Evolutionary conservation across 1,139 yeast genomes (phyloP).

Genomic region (Tardiomyces digboiensis): DNA sequence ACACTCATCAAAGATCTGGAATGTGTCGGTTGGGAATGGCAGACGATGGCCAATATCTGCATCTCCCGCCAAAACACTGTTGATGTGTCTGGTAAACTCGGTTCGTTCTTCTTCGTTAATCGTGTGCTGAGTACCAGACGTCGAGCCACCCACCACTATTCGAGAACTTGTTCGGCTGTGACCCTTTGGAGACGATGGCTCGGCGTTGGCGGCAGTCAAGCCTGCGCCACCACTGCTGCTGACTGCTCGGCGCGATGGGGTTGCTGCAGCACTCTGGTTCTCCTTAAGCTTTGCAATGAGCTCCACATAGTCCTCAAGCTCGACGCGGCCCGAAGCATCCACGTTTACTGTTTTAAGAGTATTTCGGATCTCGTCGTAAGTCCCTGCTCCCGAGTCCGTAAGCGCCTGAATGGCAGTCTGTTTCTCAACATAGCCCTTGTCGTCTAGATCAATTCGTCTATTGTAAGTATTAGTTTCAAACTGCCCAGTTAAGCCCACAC

Average conservation of each 20-base stretch:
- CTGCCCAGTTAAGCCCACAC: no score
- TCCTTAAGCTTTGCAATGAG: conserved; percentile 35
- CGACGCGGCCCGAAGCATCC: conserved; percentile 96
- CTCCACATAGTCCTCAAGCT: conserved; percentile 91
- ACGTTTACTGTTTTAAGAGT: conserved; percentile 84
- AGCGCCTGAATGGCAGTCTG: conserved; percentile 81
- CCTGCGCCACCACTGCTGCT: conserved; percentile 5
- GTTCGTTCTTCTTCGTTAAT: conserved; percentile 95
- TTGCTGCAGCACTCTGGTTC: conserved; percentile 20
- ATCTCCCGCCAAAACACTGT: conserved; percentile 88
- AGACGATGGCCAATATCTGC: conserved; percentile 72
- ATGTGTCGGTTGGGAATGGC: conserved; percentile 90
- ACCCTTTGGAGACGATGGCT: not conserved
- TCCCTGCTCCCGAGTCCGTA: conserved; percentile 65
- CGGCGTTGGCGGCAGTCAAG: not conserved
- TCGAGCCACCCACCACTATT: conserved; percentile 74
- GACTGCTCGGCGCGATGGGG: no score
- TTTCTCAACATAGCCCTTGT: conserved; percentile 94
- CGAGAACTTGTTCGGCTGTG: conserved; percentile 29
- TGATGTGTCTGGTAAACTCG: conserved; percentile 94
- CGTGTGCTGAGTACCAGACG: conserved; percentile 93
- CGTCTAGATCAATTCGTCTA: conserved; percentile 75
- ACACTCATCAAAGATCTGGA: conserved; percentile 95
- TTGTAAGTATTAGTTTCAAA: no score
- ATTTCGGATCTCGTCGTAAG: conserved; percentile 91